Percentiles rank a stretch among this genome's conserved stretches.
Conservation (phyloP, 1,284 basidiomycete genomes). For the Cerrena zonata region DNA sequence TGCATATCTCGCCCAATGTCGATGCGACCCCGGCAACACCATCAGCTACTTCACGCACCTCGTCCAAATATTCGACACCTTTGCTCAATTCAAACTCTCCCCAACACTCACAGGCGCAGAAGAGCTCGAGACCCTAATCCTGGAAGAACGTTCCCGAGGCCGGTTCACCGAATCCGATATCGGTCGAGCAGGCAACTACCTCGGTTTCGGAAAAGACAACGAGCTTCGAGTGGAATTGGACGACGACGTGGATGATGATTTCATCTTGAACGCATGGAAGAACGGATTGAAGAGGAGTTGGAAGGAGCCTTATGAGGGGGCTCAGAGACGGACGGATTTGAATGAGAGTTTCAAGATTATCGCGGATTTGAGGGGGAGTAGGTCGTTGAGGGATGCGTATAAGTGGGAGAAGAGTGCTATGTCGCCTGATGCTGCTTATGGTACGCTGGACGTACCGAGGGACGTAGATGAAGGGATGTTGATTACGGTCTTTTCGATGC, state of each 20-base stretch:
- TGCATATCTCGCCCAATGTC: constrained; percentile 70
- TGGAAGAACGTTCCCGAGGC: constrained; percentile 55
- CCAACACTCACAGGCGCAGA: constrained; percentile 25
- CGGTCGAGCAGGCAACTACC: constrained; percentile 35
- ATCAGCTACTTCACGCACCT: constrained; percentile 57
- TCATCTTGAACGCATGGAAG: constrained; percentile 63
- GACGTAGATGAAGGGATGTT: constrained; percentile 74
- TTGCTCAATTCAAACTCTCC: constrained; percentile 40
- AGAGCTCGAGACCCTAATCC: constrained; percentile 50
- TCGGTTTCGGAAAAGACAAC: constrained; percentile 64
- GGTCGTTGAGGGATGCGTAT: constrained; percentile 43
- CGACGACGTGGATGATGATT: constrained; percentile 61
- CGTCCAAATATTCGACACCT: constrained; percentile 41
- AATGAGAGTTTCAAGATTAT: constrained; percentile 63
- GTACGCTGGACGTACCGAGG: constrained; percentile 62
- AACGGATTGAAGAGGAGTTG: constrained; percentile 58
- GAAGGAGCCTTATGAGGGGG: constrained; percentile 39
- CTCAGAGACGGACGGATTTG: constrained; percentile 38
- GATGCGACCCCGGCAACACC: constrained; percentile 65
- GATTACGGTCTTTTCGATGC: constrained; percentile 65
- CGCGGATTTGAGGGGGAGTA: constrained; percentile 53
- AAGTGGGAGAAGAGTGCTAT: constrained; percentile 54
- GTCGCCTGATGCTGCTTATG: constrained; percentile 69
- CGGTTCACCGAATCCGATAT: constrained; percentile 58
- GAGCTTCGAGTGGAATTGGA: constrained; percentile 59